Percentiles rank a stretch among this genome's conserved stretches.
phyloP scores from a whole-genome alignment of 495 filamentous ascomycete genomes.

The Penicillium coprophilum region DNA sequence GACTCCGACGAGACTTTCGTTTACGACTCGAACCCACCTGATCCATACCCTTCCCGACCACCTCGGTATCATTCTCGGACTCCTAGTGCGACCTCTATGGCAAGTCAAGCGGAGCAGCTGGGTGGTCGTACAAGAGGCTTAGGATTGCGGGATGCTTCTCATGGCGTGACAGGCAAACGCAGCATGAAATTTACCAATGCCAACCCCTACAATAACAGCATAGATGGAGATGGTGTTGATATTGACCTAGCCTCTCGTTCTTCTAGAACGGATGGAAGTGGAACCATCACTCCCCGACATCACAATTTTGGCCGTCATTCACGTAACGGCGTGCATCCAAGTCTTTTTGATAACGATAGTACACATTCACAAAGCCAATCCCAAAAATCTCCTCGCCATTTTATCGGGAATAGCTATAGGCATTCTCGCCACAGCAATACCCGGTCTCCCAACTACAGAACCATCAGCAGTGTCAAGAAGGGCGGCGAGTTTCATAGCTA shows the following conservation, averaged over 20 bases:
- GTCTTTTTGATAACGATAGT: conserved; percentile 76
- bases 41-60: conserved; percentile 68
- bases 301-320: conserved; percentile 70
- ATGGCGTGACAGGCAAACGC: conserved; percentile 73
- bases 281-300: conserved; percentile 64
- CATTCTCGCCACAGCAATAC: conserved; percentile 36
- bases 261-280: conserved; percentile 55
- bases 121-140: conserved; percentile 62
- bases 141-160: conserved; percentile 62
- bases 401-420: conserved; percentile 36
- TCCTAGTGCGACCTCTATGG: conserved; percentile 90
- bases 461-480: conserved; percentile 50
- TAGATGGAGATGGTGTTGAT: conserved; percentile 61
- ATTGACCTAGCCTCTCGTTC: conserved; percentile 61
- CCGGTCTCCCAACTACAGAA: conserved; percentile 41
- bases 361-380: conserved; percentile 45
- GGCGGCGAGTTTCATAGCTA: conserved; percentile 58
- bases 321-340: conserved; percentile 66
- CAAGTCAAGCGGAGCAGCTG: conserved; percentile 72
- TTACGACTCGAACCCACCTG: conserved; percentile 96
- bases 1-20: conserved; percentile 99
- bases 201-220: conserved; percentile 54
- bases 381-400: conserved; percentile 62
- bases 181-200: conserved; percentile 98
- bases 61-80: conserved; percentile 89